These are phyloP conservation scores for Cadophora malorum DNA, from an alignment of 2,329 filamentous ascomycete genomes.

Conservation along the genomic window DNA sequence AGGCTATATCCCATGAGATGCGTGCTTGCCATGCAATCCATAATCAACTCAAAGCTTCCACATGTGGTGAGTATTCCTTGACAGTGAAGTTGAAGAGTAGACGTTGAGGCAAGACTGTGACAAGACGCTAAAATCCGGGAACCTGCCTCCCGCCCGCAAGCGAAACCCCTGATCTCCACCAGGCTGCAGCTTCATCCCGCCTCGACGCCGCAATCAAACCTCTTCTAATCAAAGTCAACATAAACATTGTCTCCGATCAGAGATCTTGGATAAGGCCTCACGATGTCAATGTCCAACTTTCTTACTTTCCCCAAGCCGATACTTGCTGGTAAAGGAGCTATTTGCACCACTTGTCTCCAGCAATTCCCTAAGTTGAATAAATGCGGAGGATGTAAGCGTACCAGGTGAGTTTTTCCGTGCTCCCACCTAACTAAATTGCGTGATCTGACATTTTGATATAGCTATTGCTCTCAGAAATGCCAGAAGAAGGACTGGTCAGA, in stretches of 20 bases:
- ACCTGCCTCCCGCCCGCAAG: neutral
- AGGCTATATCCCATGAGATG: too few species aligned
- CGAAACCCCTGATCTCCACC: neutral
- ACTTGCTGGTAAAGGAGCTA: neutral
- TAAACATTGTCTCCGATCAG: neutral
- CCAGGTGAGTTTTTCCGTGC: constrained; percentile 13
- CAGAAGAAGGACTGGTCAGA: constrained; percentile 39
- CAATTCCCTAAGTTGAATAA: constrained; percentile 21
- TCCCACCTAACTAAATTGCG: neutral
- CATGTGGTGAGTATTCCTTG: too few species aligned
- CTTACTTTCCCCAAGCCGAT: constrained; percentile 2
- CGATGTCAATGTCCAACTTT: neutral
- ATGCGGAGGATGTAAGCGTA: constrained; percentile 29
- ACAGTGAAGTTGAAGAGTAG: neutral
- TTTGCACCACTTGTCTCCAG: constrained; percentile 7
- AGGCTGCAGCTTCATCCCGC: neutral
- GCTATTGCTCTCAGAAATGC: constrained; percentile 40
- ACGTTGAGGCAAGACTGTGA: neutral
- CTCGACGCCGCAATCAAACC: neutral
- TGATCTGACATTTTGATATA: neutral
- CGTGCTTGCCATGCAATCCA: too few species aligned
- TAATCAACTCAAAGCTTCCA: too few species aligned
- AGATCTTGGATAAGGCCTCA: neutral
- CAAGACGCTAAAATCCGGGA: constrained; percentile 1
- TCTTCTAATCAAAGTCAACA: neutral